Evolutionary conservation across 176 grass and related monocot genomes (phyloP).

Genomic region (Zoysia japonica): DNA sequence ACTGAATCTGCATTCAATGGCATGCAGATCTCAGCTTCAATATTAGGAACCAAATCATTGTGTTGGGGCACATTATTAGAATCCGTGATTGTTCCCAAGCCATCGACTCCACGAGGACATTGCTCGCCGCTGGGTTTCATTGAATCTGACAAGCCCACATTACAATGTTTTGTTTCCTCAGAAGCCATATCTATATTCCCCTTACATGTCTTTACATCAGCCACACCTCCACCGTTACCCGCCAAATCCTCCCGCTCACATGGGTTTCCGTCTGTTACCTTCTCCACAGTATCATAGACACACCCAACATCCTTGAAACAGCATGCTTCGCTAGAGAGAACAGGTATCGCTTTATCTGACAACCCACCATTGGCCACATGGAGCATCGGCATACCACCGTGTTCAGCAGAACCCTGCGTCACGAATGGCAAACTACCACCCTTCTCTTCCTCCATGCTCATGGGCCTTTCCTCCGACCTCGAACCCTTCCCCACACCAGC

Average conservation of each 20-base stretch:
- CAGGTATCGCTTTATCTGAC: background rate
- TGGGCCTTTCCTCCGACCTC: slow-evolving; percentile 6
- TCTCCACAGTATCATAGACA: background rate
- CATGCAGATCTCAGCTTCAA: slow-evolving; percentile 12
- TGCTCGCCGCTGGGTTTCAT: background rate
- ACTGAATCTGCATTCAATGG: slow-evolving; percentile 15
- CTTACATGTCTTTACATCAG: background rate
- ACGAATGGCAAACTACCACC: background rate
- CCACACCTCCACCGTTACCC: background rate
- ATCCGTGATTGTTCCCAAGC: background rate
- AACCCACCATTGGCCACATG: background rate
- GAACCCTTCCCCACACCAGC: slow-evolving; percentile 1
- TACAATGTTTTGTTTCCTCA: background rate
- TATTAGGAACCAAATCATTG: slow-evolving; percentile 29
- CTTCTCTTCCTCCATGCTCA: slow-evolving; percentile 6
- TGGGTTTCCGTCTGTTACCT: background rate
- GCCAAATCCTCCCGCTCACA: slow-evolving; percentile 2
- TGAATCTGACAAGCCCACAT: slow-evolving; percentile 11
- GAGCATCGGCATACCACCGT: slow-evolving; percentile 11
- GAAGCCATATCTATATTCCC: background rate
- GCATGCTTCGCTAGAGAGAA: background rate
- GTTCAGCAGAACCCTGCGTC: background rate
- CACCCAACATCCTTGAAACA: slow-evolving; percentile 12
- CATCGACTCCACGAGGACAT: slow-evolving; percentile 23
- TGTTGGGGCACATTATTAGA: slow-evolving; percentile 18